phyloP scores from a whole-genome alignment of 2,329 filamentous ascomycete genomes.

The Penicillium sp. region DNA sequence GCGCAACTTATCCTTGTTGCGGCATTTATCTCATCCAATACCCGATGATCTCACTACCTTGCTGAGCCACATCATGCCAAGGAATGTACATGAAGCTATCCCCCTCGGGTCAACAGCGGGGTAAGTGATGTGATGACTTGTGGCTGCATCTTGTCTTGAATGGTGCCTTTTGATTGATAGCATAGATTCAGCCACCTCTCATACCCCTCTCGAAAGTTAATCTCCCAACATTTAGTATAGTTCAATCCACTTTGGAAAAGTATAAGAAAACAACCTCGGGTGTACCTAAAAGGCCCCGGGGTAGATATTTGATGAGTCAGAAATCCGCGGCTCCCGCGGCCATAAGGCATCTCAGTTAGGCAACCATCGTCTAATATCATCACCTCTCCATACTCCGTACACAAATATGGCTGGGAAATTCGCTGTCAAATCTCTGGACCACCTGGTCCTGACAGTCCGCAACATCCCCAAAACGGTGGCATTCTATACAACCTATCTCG shows the following conservation, averaged over 20 bases:
- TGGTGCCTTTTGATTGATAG: not conserved
- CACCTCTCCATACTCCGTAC: not conserved
- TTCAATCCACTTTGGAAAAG: no score
- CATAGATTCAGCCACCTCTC: not conserved
- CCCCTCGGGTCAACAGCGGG: not conserved
- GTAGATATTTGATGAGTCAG: not conserved
- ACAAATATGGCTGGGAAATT: conserved; percentile 19
- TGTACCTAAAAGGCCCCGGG: not conserved
- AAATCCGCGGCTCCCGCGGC: not conserved
- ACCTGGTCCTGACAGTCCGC: conserved; percentile 59
- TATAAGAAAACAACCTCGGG: not conserved
- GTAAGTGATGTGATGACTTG: not conserved
- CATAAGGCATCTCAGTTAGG: not conserved
- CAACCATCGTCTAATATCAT: not conserved
- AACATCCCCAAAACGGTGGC: conserved; percentile 50
- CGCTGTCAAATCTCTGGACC: conserved; percentile 53
- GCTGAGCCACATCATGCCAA: conserved; percentile 9
- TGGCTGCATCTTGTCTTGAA: not conserved
- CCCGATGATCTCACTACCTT: not conserved
- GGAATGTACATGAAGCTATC: conserved; percentile 1
- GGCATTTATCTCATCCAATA: conserved; percentile 6
- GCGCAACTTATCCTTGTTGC: not conserved
- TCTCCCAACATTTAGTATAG: not conserved
- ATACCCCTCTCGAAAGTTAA: not conserved
- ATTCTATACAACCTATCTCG: conserved; percentile 57